Percentiles rank a stretch among this genome's conserved stretches.
Evolutionary conservation across 2,329 filamentous ascomycete genomes (phyloP).

Genomic region (Cladosporium phlei): DNA sequence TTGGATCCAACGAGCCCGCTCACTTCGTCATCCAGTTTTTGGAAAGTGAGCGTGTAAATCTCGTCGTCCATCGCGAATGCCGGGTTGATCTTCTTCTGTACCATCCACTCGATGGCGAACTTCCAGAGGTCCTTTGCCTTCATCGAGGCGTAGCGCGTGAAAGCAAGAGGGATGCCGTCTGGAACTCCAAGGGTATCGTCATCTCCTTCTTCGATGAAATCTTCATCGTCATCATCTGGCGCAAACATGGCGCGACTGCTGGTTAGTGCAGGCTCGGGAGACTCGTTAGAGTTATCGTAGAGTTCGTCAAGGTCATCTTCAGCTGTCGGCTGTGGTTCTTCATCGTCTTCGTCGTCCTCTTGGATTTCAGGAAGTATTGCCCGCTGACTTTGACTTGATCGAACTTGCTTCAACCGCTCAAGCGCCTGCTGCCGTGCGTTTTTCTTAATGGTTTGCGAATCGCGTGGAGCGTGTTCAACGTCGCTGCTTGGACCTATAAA

Average conservation of each 20-base stretch:
- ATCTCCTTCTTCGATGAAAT: conserved; percentile 61
- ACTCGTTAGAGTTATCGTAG: conserved; percentile 26
- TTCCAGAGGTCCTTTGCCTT: conserved; percentile 69
- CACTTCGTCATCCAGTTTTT: conserved; percentile 67
- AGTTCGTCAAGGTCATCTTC: conserved; percentile 26
- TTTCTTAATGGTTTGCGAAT: conserved; percentile 29
- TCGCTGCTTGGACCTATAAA: conserved; percentile 36
- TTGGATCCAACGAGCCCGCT: conserved; percentile 64
- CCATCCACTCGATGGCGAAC: conserved; percentile 73
- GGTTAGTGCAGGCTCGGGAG: conserved; percentile 28
- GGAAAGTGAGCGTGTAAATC: conserved; percentile 64
- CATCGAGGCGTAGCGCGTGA: conserved; percentile 61
- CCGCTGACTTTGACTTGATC: conserved; percentile 33
- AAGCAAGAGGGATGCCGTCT: conserved; percentile 61
- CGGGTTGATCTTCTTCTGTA: conserved; percentile 72
- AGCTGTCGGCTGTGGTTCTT: conserved; percentile 21
- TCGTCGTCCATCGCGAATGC: conserved; percentile 59
- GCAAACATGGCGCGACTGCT: conserved; percentile 43
- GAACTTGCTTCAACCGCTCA: conserved; percentile 39
- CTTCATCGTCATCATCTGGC: conserved; percentile 54
- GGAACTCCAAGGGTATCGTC: conserved; percentile 54
- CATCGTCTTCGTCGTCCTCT: conserved; percentile 20
- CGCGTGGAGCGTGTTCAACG: conserved; percentile 20
- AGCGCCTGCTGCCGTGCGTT: conserved; percentile 39
- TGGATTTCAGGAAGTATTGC: conserved; percentile 18